Evolutionary conservation across 2,329 filamentous ascomycete species (phyloP), one percentile per base, ranked within the genome.

Genomic region (Keithomyces neogunnii): DNA sequence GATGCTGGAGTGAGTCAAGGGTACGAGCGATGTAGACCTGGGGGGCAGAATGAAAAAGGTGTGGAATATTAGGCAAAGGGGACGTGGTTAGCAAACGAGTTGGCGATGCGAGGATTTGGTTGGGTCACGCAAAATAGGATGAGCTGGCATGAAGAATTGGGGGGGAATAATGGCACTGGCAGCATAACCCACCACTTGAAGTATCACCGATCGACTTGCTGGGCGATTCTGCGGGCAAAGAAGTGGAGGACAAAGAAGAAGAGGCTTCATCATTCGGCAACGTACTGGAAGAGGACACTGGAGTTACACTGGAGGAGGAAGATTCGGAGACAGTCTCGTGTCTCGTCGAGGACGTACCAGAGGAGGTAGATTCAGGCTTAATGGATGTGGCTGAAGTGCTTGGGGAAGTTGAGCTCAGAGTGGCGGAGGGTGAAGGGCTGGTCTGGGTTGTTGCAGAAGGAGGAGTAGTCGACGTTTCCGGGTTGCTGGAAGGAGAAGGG

Each of bases 271-370:
- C 56, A 56, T 61, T 59, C 58, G 45, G 53, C 29, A 44, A 40
- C 40, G 61, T 57, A 59, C 60, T 60, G 53, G 64, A 60, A 51
- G 63, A 55, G 57, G 61, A 63, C 48, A 55, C 57, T 60, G 60
- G 53, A 57, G 57, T 19, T 35, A 32, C 57, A 64, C 59, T 60
- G 43, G 54, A 54, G 49, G 58, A 58, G 54, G 57, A 57, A 61
- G 63, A 60, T 61, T 62, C 59, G 51, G 65, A 62, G 56, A 55
- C 55, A 59, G 63, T 55, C 49, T 59, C 53, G 53, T 61, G 55
- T 51, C 58, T 61, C 55, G 60, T 56, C 26, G 57, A 57, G 19
- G 62, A 62, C 58, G 56, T 63, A 58, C 62, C 60, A 50, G 56
- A 55, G 50, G 56, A 38, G 51, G 59, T 49, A 28, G 53, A 42